These are phyloP conservation scores for Onygena corvina DNA, from an alignment of 2,329 filamentous ascomycete species.

Conservation along the genomic window DNA sequence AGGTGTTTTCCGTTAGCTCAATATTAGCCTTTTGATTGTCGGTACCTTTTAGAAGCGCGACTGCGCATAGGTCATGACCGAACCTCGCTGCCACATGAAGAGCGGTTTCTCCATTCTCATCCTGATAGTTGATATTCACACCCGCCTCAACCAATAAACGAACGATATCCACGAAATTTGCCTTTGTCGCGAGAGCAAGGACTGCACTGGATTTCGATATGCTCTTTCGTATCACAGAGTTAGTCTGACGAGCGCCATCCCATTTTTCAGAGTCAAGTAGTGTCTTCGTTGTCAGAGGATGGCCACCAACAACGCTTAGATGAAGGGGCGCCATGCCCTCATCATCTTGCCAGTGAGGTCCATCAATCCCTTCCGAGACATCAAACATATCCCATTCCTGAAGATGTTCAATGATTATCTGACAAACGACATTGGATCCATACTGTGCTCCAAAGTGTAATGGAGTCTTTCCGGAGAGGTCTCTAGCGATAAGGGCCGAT, in stretches of 20 bases:
- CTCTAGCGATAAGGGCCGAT: conserved; percentile 42
- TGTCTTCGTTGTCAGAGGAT: conserved; percentile 70
- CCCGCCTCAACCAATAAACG: conserved; percentile 77
- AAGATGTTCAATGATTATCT: conserved; percentile 78
- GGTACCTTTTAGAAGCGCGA: conserved; percentile 59
- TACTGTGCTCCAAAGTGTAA: conserved; percentile 58
- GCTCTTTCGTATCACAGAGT: conserved; percentile 52
- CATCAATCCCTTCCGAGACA: conserved; percentile 74
- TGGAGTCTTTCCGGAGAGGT: conserved; percentile 16
- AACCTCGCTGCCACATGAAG: conserved; percentile 85
- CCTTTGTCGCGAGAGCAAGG: conserved; percentile 73
- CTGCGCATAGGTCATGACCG: conserved; percentile 69
- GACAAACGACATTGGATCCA: conserved; percentile 80
- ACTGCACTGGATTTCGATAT: conserved; percentile 78
- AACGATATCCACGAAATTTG: conserved; percentile 75
- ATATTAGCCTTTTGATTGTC: conserved; percentile 60
- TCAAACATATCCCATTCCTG: conserved; percentile 81
- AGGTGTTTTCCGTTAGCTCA: conserved; percentile 68
- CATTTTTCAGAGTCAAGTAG: conserved; percentile 71
- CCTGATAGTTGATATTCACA: conserved; percentile 86
- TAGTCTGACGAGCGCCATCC: conserved; percentile 51
- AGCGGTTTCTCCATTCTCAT: conserved; percentile 79
- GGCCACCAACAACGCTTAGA: conserved; percentile 81
- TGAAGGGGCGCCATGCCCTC: conserved; percentile 88
- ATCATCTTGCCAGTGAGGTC: conserved; percentile 75